phyloP scores from a whole-genome alignment of 2,329 filamentous ascomycete genomes.

The Colletotrichum filicis region DNA sequence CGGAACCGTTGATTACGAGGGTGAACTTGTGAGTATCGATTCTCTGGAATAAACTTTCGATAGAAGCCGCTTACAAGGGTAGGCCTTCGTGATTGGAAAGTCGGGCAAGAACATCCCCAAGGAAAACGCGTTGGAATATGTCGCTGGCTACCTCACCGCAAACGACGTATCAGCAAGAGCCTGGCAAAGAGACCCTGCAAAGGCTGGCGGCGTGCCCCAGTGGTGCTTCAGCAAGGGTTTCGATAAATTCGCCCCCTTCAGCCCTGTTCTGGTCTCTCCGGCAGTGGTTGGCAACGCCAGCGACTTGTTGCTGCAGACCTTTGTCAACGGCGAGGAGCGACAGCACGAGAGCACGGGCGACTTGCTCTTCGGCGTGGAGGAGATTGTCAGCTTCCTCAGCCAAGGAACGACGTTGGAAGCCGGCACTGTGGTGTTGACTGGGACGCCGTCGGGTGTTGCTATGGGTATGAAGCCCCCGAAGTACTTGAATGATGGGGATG shows the following conservation, averaged over 20 bases:
- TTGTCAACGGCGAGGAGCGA: conserved; percentile 61
- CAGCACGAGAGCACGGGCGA: conserved; percentile 60
- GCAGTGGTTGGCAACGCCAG: conserved; percentile 43
- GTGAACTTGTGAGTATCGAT: conserved; percentile 50
- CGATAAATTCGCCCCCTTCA: conserved; percentile 66
- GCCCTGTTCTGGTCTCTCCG: conserved; percentile 55
- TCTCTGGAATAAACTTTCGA: no score
- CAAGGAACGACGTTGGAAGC: conserved; percentile 61
- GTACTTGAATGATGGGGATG: conserved; percentile 54
- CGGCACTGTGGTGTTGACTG: conserved; percentile 62
- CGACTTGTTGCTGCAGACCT: conserved; percentile 46
- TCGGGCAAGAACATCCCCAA: conserved; percentile 62
- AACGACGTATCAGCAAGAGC: conserved; percentile 68
- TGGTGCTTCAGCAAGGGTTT: conserved; percentile 67
- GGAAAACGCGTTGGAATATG: conserved; percentile 54
- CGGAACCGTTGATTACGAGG: conserved; percentile 60
- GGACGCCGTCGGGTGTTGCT: conserved; percentile 59
- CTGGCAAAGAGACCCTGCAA: conserved; percentile 61
- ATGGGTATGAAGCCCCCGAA: conserved; percentile 56
- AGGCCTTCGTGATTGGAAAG: conserved; percentile 63
- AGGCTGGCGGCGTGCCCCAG: conserved; percentile 53
- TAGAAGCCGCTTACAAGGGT: neutral
- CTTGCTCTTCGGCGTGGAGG: conserved; percentile 60
- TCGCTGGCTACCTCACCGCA: conserved; percentile 57
- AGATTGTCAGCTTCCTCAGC: conserved; percentile 58